Evolutionary conservation across 495 filamentous ascomycete genomes (phyloP).

Genomic region (Penicillium manginii): DNA sequence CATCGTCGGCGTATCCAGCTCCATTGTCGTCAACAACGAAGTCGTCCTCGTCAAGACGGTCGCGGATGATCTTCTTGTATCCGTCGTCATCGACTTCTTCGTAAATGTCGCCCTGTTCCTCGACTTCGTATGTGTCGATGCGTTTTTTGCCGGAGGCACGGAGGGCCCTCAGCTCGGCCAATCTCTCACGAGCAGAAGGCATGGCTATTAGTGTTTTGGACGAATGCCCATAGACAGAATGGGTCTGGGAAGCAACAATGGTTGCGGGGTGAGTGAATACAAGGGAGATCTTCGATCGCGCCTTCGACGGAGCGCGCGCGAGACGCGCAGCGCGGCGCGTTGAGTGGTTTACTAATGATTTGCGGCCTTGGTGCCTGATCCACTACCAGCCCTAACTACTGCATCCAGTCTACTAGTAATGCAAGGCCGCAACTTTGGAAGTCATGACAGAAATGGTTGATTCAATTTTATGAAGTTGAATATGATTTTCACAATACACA

Average conservation of each 20-base stretch:
- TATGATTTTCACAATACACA: no score
- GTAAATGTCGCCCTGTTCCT: conserved; percentile 83
- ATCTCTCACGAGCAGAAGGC: conserved; percentile 44
- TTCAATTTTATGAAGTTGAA: no score
- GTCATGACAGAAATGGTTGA: no score
- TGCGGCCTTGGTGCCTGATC: not conserved
- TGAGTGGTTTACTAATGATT: conserved; percentile 15
- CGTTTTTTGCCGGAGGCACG: conserved; percentile 89
- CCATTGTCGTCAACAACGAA: conserved; percentile 97
- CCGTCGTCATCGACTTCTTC: conserved; percentile 96
- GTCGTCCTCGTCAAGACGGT: conserved; percentile 89
- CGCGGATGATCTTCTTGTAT: conserved; percentile 93
- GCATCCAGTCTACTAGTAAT: not conserved
- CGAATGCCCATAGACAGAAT: conserved; percentile 20
- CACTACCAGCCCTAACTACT: not conserved
- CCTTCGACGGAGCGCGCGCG: conserved; percentile 11
- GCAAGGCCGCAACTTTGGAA: no score
- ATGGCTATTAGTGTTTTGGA: conserved; percentile 31
- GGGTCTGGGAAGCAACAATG: conserved; percentile 17
- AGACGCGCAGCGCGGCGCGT: conserved; percentile 16
- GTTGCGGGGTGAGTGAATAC: conserved; percentile 27
- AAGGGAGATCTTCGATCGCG: conserved; percentile 19
- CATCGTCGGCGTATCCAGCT: conserved; percentile 93
- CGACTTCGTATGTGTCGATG: conserved; percentile 84
- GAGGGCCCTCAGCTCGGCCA: conserved; percentile 83